Evolutionary conservation across 2,329 filamentous ascomycete species (phyloP).

Genomic region (Fusarium albosuccineum): DNA sequence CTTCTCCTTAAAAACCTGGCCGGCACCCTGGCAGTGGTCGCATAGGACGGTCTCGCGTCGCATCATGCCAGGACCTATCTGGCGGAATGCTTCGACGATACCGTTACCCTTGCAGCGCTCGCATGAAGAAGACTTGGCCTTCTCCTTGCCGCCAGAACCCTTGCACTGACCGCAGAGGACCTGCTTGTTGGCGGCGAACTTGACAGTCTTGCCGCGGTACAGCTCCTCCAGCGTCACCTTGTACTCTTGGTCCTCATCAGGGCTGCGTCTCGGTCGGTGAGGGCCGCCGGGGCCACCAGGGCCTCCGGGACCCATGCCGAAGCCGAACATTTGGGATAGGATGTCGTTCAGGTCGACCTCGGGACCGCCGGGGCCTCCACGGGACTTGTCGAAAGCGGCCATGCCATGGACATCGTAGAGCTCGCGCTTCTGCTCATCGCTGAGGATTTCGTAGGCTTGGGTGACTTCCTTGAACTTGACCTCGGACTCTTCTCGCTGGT

Average conservation of each 20-base stretch:
- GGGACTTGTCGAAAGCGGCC: conserved; percentile 88
- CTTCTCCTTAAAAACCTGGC: conserved; percentile 92
- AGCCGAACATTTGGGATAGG: conserved; percentile 90
- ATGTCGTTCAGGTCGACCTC: conserved; percentile 93
- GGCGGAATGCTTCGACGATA: conserved; percentile 80
- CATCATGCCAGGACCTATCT: conserved; percentile 88
- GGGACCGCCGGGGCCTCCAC: conserved; percentile 74
- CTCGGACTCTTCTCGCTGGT: conserved; percentile 86
- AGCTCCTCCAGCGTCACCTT: conserved; percentile 92
- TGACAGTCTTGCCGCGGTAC: conserved; percentile 98
- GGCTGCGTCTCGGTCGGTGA: conserved; percentile 76
- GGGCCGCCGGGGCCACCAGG: conserved; percentile 66
- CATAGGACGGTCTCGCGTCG: conserved; percentile 85
- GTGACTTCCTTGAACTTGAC: conserved; percentile 92
- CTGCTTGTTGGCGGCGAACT: conserved; percentile 96
- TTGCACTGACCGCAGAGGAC: conserved; percentile 89
- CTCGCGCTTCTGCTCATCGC: conserved; percentile 92
- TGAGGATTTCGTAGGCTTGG: conserved; percentile 97
- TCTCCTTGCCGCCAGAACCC: conserved; percentile 90
- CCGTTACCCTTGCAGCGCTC: conserved; percentile 87
- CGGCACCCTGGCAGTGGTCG: conserved; percentile 86
- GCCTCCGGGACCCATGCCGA: conserved; percentile 71
- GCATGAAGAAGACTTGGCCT: conserved; percentile 86
- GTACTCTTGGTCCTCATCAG: conserved; percentile 90
- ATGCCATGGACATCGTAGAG: conserved; percentile 96